Evolutionary conservation across 2,329 filamentous ascomycete genomes (phyloP), one percentile per base, ranked within the genome.

Genomic region (Diaporthe longicolla): DNA sequence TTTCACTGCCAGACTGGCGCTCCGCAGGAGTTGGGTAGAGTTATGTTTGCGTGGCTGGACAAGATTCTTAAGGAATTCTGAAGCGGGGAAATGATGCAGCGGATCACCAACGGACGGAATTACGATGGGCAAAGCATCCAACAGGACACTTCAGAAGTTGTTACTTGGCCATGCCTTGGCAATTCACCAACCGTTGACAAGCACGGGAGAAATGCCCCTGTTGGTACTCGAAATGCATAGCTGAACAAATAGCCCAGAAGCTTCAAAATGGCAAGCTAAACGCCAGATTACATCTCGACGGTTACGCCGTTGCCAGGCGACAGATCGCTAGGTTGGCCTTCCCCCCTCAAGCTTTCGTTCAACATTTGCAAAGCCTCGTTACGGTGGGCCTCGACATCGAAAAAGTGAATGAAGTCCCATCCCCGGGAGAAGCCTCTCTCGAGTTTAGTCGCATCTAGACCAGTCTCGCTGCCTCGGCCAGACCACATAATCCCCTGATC

Each of bases 1-100:
- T 61, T 61, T 45, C 58, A 61, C 58, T 61, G 58, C 58, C 58
- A 61, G 58, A 45, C 58, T 61, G 58, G 58, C 21, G 58, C 58
- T 61, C 37, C 58, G 58, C 58, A 61, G 37, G 58, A 61, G 58
- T 29, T 61, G n/a, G n/a, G 58, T 6, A 61, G 58, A 11, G 58
- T 61, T 15, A 26, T 61, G 37, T 61, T 61, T 61, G 58, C 37
- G 37, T 69, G 63, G 45, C 45, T 69, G 9, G 63, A 32, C n/a
- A 54, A 29, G 35, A 24, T 32, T 61, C 29, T 61, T 35, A 19
- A 43, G 11, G 26, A 43, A 8, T 43, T 40, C n/a, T n/a, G n/a
- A n/a, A n/a, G n/a, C n/a, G n/a, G n/a, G n/a, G n/a, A n/a, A n/a
- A n/a, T n/a, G n/a, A n/a, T n/a, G n/a, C n/a, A n/a, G n/a, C n/a